These are phyloP conservation scores for Colletotrichum higginsianum DNA, from an alignment of 2,329 filamentous ascomycete species.

Conservation along the genomic window DNA sequence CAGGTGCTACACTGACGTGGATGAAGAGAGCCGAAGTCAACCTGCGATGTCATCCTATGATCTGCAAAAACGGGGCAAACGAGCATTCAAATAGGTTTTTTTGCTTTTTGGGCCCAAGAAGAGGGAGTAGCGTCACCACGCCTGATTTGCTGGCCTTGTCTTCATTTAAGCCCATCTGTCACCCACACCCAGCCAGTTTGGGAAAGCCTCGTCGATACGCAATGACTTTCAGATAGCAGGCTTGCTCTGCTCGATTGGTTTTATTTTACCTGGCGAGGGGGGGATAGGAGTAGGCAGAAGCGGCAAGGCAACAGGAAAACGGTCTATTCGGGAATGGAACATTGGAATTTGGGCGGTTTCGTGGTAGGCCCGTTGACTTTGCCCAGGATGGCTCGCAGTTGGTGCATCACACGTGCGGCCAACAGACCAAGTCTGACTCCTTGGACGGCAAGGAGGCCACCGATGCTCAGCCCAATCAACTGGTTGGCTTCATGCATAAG, in stretches of 20 bases:
- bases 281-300: slow-evolving; percentile 15
- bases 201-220: background rate
- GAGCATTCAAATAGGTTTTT: background rate
- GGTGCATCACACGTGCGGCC: background rate
- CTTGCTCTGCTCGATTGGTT: background rate
- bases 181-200: background rate
- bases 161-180: background rate
- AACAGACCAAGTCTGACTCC: background rate
- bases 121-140: slow-evolving; percentile 10
- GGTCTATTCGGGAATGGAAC: slow-evolving; percentile 6
- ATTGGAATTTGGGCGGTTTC: background rate
- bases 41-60: slow-evolving; percentile 1
- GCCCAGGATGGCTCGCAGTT: background rate
- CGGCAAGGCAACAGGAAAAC: slow-evolving; percentile 11
- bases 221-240: background rate
- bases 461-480: background rate
- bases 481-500: background rate
- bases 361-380: slow-evolving; percentile 6
- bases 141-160: slow-evolving; percentile 11
- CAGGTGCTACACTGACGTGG: background rate
- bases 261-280: background rate
- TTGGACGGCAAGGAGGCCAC: background rate
- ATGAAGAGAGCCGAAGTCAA: background rate
- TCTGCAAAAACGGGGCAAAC: background rate
- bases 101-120: background rate